Evolutionary conservation across 305 asterid genomes (phyloP).

Genomic region (Rubia peregrina): DNA sequence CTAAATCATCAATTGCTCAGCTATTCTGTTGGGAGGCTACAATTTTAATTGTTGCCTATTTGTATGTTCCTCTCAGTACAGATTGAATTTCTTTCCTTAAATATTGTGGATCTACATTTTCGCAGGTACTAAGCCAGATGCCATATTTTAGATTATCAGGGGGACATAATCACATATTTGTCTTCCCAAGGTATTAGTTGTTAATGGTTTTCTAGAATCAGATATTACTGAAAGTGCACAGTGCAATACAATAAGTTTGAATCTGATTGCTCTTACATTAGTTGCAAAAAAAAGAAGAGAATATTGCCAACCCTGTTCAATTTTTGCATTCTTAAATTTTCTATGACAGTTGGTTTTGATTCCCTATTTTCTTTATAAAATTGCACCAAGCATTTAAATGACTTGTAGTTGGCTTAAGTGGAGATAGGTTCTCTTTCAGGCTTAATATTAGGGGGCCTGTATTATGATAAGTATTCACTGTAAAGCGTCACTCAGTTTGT

Average conservation of each 20-base stretch:
- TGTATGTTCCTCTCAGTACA: not conserved
- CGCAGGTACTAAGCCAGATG: constrained; percentile 94
- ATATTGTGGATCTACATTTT: constrained; percentile 19
- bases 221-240: constrained; percentile 3
- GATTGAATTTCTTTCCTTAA: not conserved
- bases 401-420: not conserved
- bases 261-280: not conserved
- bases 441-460: not conserved
- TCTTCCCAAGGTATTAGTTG: constrained; percentile 72
- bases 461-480: not conserved
- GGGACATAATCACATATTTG: constrained; percentile 86
- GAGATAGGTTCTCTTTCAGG: not conserved
- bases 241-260: not conserved
- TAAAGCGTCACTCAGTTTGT: constrained; percentile 10
- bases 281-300: not conserved
- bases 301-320: not conserved
- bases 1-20: not conserved
- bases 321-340: not conserved
- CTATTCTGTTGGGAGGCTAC: not conserved
- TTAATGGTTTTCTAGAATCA: not conserved
- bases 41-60: not conserved
- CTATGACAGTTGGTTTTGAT: not conserved
- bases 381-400: not conserved
- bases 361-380: not conserved
- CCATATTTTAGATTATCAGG: constrained; percentile 91